Base-by-base conservation (phyloP, 192 early-diverging fungal genomes). In the Mortierella claussenii region DNA sequence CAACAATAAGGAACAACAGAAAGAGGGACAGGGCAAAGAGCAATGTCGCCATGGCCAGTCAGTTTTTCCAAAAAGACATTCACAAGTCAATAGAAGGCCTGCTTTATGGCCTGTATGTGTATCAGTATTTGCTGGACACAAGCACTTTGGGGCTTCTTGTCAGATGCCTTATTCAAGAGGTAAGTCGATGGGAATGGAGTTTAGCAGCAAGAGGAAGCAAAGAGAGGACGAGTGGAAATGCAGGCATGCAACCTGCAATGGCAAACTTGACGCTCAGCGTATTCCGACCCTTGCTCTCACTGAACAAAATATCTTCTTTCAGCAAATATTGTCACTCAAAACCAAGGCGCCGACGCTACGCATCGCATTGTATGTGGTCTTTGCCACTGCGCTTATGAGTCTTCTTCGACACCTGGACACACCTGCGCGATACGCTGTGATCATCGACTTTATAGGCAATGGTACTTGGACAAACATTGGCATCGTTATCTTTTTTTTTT, bases 401-500 rank as follows among this genome's bases (percentile, higher is more conserved):
- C 18, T 76, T 20, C 23, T 76, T 11, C 50, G 73, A 37, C 73
- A 76, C 20, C 30, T 67, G 13, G 40, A 59, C 28, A 18, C 36
- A 23, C 73, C 73, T 6, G 63, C 47, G 15, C 56, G 45, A 32
- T 76, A 57, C 23, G 73, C 51, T 18, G 53, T 67, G 0, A 51
- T 76, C 17, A 76, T 76, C 28, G 73, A 76, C 47, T 76, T 76
- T 62, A 67, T 76, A 21, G 73, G 73, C 11, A 76, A 67, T 50
- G 54, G 73, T 76, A 57, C 34, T 36, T 37, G 9, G 4, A 32
- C 26, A 7, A 6, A 15, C n/a, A 15, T 23, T 48, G 13, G 10
- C 8, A 48, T 23, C n/a, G 18, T 8, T 48, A 15, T 48, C 13
- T 10, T 21, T 27, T 0, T 27, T 10, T 17, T 63, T 40, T 40